phyloP scores from a whole-genome alignment of 176 grass and related monocot species.

The Triticum timopheevii region DNA sequence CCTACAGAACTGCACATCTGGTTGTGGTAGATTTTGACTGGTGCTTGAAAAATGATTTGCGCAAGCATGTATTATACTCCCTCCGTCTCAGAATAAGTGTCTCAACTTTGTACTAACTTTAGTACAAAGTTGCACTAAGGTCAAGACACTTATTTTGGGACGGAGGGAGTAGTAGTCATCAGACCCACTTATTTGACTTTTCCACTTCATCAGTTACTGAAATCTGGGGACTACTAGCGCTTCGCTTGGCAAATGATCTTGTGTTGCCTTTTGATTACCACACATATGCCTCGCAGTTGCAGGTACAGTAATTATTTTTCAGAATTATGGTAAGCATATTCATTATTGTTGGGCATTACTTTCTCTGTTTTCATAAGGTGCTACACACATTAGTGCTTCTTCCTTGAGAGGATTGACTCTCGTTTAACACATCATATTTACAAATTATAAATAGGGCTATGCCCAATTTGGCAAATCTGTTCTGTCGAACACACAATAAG shows the following conservation, averaged over 20 bases:
- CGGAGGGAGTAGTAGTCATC: background rate
- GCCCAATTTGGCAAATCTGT: background rate
- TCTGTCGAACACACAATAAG: background rate
- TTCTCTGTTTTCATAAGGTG: background rate
- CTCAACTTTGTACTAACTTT: too few species aligned
- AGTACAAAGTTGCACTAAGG: too few species aligned
- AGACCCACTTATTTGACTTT: constrained; percentile 29
- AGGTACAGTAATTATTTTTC: constrained; percentile 43
- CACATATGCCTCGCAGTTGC: constrained; percentile 69
- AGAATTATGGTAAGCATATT: constrained; percentile 17
- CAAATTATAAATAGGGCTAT: background rate
- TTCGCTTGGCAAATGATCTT: constrained; percentile 81
- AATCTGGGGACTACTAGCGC: constrained; percentile 86
- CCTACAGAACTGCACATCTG: background rate
- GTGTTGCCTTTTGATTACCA: constrained; percentile 87
- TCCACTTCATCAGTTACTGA: constrained; percentile 63
- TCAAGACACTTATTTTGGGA: too few species aligned
- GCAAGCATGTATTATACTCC: constrained; percentile 14
- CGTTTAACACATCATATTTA: background rate
- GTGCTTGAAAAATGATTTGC: background rate
- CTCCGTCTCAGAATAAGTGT: too few species aligned
- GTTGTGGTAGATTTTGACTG: background rate
- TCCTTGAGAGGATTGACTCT: background rate
- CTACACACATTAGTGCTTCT: background rate
- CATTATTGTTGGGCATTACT: background rate